A percentile compares a stretch with the other conserved stretches of the same genome.
Evolutionary conservation across 768 basidiomycete genomes (phyloP).

Genomic region (Cyclocybe aegerita): DNA sequence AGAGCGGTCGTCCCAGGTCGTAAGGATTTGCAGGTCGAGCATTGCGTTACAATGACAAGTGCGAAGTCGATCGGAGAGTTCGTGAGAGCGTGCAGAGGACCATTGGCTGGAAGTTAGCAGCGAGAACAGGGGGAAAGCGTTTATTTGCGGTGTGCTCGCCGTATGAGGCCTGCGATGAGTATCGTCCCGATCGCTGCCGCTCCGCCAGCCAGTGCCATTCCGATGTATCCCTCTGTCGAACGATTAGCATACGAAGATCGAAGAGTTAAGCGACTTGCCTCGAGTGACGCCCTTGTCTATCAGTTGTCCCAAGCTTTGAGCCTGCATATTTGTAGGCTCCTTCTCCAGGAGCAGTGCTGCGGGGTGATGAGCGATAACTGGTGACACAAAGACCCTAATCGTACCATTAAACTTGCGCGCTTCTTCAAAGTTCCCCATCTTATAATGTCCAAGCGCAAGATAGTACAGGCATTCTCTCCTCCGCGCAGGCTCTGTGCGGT

Average conservation of each 20-base stretch:
- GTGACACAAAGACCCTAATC: constrained; percentile 23
- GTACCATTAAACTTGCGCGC: constrained; percentile 90
- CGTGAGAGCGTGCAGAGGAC: not conserved
- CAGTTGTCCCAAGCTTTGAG: constrained; percentile 78
- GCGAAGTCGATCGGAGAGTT: not conserved
- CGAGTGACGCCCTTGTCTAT: constrained; percentile 85
- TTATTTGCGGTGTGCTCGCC: constrained; percentile 72
- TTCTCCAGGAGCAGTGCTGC: constrained; percentile 84
- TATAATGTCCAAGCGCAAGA: constrained; percentile 93
- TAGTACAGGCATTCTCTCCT: constrained; percentile 96
- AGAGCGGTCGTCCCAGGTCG: not conserved
- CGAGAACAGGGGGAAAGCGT: not conserved
- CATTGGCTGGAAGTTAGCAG: constrained; percentile 7
- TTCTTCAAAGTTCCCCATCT: constrained; percentile 93
- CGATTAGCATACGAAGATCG: not conserved
- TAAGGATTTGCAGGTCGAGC: not conserved
- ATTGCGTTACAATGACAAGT: too few relatives aligned
- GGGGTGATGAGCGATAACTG: not conserved
- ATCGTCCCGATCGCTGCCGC: constrained; percentile 83
- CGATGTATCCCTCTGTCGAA: constrained; percentile 89
- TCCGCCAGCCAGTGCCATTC: constrained; percentile 94
- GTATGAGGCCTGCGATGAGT: constrained; percentile 73
- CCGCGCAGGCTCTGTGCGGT: constrained; percentile 81
- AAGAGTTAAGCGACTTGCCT: constrained; percentile 45
- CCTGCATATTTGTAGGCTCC: constrained; percentile 93